Evolutionary conservation across 164 flowering plant genomes (phyloP).

Genomic region (Vitis labrusca): DNA sequence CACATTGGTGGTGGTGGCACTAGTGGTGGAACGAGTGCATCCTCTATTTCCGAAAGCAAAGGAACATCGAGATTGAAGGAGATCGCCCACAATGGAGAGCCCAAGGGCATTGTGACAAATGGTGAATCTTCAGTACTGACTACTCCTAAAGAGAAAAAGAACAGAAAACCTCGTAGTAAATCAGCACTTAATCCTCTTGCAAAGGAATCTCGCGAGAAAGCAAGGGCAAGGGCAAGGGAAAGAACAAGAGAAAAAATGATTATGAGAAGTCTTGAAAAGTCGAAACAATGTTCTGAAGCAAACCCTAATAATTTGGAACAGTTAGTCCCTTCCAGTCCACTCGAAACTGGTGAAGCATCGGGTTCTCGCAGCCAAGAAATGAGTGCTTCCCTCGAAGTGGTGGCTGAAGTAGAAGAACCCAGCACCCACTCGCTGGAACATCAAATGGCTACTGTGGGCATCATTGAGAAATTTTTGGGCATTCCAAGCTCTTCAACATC

Average conservation of each 20-base stretch:
- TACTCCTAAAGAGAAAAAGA: background rate
- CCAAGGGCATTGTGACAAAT: background rate
- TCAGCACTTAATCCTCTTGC: background rate
- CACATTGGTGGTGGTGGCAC: background rate
- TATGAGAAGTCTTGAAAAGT: constrained; percentile 10
- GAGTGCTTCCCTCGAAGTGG: constrained; percentile 5
- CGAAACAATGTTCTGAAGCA: constrained; percentile 7
- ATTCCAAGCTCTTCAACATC: background rate
- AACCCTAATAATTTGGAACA: constrained; percentile 23
- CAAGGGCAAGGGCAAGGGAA: constrained; percentile 42
- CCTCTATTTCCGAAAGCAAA: constrained; percentile 17
- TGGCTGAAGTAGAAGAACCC: constrained; percentile 1
- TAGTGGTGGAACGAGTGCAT: constrained; percentile 10
- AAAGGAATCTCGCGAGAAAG: constrained; percentile 28
- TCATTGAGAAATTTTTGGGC: constrained; percentile 23
- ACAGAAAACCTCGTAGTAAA: constrained; percentile 5
- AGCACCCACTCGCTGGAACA: constrained; percentile 4
- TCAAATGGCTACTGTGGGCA: constrained; percentile 23
- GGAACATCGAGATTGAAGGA: constrained; percentile 9
- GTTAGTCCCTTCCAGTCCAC: constrained; percentile 4
- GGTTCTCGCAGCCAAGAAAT: constrained; percentile 1
- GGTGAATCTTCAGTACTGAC: background rate
- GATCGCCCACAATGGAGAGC: background rate
- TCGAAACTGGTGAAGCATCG: constrained; percentile 1
- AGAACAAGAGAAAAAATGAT: constrained; percentile 27